Conservation (phyloP, 2,329 filamentous ascomycete genomes). For the Torrubiellomyces zombiae region DNA sequence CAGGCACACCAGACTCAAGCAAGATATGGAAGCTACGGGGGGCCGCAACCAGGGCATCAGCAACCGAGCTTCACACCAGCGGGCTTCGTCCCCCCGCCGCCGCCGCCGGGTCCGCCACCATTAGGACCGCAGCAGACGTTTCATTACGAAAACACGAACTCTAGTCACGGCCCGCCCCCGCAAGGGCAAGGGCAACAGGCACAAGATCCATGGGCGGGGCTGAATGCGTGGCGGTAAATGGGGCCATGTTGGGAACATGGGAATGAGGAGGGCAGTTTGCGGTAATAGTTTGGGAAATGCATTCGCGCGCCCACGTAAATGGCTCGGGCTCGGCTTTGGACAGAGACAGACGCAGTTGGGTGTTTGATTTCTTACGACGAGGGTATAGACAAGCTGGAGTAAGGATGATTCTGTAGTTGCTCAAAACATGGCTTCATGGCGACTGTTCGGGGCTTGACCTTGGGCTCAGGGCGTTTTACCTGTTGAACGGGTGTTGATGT, state of each 20-base stretch:
- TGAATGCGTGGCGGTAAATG: constrained; percentile 33
- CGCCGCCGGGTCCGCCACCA: constrained; percentile 45
- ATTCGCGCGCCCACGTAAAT: no score
- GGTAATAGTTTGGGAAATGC: not conserved
- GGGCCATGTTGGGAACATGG: no score
- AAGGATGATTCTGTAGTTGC: no score
- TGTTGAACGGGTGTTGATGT: no score
- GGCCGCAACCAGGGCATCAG: constrained; percentile 12
- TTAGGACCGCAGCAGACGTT: constrained; percentile 46
- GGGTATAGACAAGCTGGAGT: no score
- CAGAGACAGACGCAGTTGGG: no score
- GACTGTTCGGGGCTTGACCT: no score
- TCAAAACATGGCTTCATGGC: no score
- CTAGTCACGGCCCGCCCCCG: constrained; percentile 16
- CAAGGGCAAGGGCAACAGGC: constrained; percentile 19
- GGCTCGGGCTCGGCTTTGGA: no score
- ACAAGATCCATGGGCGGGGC: constrained; percentile 34
- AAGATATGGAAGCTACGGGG: constrained; percentile 21
- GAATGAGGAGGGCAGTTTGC: not conserved
- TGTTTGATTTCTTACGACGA: no score
- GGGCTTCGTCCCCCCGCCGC: constrained; percentile 46
- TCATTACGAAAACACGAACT: constrained; percentile 36
- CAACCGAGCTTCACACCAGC: constrained; percentile 30
- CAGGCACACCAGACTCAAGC: constrained; percentile 26
- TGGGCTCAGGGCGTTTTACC: no score